Base-by-base conservation (phyloP, 176 grass and related monocot genomes). In the Phyllostachys edulis region DNA sequence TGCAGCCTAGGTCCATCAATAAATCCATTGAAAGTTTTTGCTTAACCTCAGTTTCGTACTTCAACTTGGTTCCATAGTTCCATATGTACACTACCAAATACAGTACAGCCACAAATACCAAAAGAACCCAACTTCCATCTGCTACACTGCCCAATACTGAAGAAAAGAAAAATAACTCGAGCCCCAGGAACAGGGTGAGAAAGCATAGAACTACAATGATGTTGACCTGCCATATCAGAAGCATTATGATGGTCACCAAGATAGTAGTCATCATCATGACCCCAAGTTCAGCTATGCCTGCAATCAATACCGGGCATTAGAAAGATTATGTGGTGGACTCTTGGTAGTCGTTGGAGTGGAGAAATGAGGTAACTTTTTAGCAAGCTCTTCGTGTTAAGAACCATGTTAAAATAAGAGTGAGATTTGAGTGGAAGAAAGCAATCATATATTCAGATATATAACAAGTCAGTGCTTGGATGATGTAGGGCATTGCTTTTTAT, bases 211-310 rank as follows among this genome's bases (percentile, higher is more conserved):
- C 96, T 36, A 92, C 65, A 63, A 99, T 56, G 32, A 99, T 99
- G 72, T 99, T 99, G 81, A 96, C 86, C 90, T 99, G 96, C 93
- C 96, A 96, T 90, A 99, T 99, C 81, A 99, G 60, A 72, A 99
- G 96, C 93, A 99, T 99, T 82, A 99, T 99, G 77, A 99, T 87
- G 60, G 96, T 99, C 47, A 99, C 90, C 63, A 99, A 79, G 40
- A 99, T 76, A 73, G 93, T 96, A 86, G 96, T 99, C 89, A 89
- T 96, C 86, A 92, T 99, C 96, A 99, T 94, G 65, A 99, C 93
- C 36, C 93, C 93, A 84, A 99, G 91, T 87, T 96, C 96, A 39
- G 96, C 89, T 29, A 96, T 99, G 65, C 93, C 96, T 99, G 93
- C 45, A 79, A 73, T 41, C 79, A 69, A 67, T 62, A 77, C 1